Evolutionary conservation across 179 eudicot species (phyloP), one percentile per base, ranked within the genome.

Genomic region (Silene vulgaris): DNA sequence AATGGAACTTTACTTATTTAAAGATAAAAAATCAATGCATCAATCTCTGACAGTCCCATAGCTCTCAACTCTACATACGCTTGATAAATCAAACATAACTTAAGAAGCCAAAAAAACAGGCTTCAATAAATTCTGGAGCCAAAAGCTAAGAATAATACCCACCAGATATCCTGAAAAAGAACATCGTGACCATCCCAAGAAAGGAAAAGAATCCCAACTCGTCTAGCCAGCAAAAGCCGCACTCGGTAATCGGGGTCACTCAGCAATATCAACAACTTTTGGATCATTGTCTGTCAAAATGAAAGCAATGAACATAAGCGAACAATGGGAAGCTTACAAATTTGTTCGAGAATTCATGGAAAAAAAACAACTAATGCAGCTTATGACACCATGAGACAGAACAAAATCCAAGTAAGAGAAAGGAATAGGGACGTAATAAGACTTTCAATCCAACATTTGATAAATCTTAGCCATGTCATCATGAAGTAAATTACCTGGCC

Each of bases 181-280:
- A 90, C 97, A 74, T 81, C 80, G 76, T 95, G 99, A 17, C 99
- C 99, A 81, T 95, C 99, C 99, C 99, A 95, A 57, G 97, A 93
- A 79, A 89, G 93, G 81, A 95, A 95, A 77, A 95, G 97, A 78
- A 90, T 84, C 75, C 97, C 90, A 78, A 95, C 88, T 69, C 83
- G 86, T 69, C 90, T 85, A 75, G 97, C 99, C 81, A 95, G 78
- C 73, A 74, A 81, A 75, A 90, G 79, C 70, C 99, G 80, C 80
- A 93, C 99, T 81, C 97, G 91, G 79, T 88, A 93, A 81, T 95
- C 99, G 65, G 91, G 90, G 86, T 95, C 99, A 28, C 82, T 84
- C 56, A 95, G 88, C 89, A 93, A 83, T 76, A 82, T 67, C 75
- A 95, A 85, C 87, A 95, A 88, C 84, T 84, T 89, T 76, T 90